These are phyloP conservation scores for Fraxinus latifolia DNA, from an alignment of 305 asterid genomes.

Conservation along the genomic window DNA sequence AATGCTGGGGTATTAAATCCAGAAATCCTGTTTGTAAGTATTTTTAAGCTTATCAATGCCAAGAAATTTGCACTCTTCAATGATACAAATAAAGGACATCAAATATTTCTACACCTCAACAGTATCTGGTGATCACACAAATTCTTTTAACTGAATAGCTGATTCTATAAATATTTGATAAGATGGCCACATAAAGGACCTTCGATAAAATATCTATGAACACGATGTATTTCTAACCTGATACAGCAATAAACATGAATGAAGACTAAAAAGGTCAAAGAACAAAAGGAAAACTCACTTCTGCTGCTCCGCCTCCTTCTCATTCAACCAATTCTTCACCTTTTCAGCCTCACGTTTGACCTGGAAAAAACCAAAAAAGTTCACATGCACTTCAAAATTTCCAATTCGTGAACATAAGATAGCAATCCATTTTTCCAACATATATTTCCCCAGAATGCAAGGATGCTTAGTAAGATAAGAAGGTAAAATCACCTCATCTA, in stretches of 20 bases:
- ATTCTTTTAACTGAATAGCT: neutral
- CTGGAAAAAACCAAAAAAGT: conserved; percentile 37
- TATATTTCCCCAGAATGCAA: conserved; percentile 12
- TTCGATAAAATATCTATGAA: neutral
- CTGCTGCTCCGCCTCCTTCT: conserved; percentile 78
- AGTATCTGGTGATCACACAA: neutral
- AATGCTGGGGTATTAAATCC: conserved; percentile 59
- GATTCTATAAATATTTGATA: neutral
- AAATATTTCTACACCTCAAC: neutral
- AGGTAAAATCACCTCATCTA: conserved; percentile 65
- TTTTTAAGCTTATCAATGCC: neutral
- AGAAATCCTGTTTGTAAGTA: conserved; percentile 56
- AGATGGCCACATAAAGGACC: neutral
- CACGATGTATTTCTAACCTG: neutral
- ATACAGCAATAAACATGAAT: neutral
- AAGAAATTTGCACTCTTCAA: neutral
- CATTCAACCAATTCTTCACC: conserved; percentile 77
- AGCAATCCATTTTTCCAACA: conserved; percentile 5
- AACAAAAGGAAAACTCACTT: conserved; percentile 49
- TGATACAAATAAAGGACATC: neutral
- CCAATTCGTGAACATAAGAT: conserved; percentile 1
- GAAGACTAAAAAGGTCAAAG: neutral
- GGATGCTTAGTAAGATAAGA: conserved; percentile 8
- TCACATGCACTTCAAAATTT: neutral
- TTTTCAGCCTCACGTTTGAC: conserved; percentile 64